A percentile compares a stretch with the other conserved stretches of the same genome.
phyloP scores from a whole-genome alignment of 129 eudicot species.

The Logfia minima region DNA sequence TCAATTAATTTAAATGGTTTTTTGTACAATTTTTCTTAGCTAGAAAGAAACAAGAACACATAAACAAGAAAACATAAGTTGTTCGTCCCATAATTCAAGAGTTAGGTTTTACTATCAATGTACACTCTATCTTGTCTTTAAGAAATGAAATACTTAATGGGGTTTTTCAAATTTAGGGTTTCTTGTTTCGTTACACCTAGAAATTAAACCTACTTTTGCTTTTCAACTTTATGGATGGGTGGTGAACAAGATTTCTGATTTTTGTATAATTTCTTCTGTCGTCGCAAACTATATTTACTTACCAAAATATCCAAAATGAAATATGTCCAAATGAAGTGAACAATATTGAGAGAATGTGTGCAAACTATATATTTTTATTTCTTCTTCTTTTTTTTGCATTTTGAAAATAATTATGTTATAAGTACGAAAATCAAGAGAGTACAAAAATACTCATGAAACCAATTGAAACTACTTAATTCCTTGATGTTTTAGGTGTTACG shows the following conservation, averaged over 20 bases:
- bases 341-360: background rate
- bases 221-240: constrained; percentile 6
- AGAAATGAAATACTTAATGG: constrained; percentile 19
- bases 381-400: background rate
- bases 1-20: constrained; percentile 8
- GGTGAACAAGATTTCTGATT: background rate
- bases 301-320: background rate
- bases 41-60: constrained; percentile 3
- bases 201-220: constrained; percentile 24
- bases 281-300: background rate
- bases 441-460: background rate
- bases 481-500: constrained; percentile 65
- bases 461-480: background rate
- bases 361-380: background rate
- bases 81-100: constrained; percentile 36
- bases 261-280: background rate
- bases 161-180: constrained; percentile 36
- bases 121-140: constrained; percentile 21
- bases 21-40: background rate
- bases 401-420: background rate
- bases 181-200: constrained; percentile 40
- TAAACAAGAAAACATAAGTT: constrained; percentile 24
- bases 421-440: background rate
- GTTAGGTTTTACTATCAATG: constrained; percentile 37
- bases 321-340: background rate